Evolutionary conservation across 768 basidiomycete genomes (phyloP).

Genomic region (Dendrothele bispora): DNA sequence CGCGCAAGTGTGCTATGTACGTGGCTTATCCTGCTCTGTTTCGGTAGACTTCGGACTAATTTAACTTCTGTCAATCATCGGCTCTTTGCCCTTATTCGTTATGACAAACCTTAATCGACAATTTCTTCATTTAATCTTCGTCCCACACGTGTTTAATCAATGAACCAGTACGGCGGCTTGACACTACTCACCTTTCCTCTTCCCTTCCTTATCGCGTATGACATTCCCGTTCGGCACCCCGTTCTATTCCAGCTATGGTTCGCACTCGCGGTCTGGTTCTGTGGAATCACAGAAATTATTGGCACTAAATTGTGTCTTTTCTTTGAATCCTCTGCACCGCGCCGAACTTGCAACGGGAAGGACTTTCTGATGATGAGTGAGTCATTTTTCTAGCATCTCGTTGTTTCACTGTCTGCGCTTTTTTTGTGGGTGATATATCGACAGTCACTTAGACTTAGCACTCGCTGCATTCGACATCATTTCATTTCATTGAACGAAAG

Average conservation of each 20-base stretch:
- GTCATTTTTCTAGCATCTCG: no score
- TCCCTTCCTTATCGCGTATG: conserved; percentile 5
- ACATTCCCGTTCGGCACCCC: conserved; percentile 2
- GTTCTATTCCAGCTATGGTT: conserved; percentile 4
- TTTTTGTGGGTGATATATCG: no score
- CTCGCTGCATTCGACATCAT: no score
- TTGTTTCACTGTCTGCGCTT: no score
- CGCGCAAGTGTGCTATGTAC: conserved; percentile 3
- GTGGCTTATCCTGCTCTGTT: no score
- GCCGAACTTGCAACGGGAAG: conserved; percentile 13
- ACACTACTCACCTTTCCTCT: conserved; percentile 4
- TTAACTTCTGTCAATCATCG: neutral
- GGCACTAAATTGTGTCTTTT: conserved; percentile 11
- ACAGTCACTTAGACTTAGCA: no score
- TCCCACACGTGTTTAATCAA: neutral
- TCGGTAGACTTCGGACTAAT: neutral
- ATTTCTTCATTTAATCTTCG: neutral
- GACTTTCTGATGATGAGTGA: conserved; percentile 25
- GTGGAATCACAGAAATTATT: conserved; percentile 14
- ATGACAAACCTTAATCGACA: neutral
- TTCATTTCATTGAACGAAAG: no score
- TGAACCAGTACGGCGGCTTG: conserved; percentile 6
- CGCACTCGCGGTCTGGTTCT: conserved; percentile 10
- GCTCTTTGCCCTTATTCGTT: neutral
- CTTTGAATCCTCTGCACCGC: conserved; percentile 3